Evolutionary conservation across 495 filamentous ascomycete species (phyloP).

Genomic region (Geoglossum glabrum): DNA sequence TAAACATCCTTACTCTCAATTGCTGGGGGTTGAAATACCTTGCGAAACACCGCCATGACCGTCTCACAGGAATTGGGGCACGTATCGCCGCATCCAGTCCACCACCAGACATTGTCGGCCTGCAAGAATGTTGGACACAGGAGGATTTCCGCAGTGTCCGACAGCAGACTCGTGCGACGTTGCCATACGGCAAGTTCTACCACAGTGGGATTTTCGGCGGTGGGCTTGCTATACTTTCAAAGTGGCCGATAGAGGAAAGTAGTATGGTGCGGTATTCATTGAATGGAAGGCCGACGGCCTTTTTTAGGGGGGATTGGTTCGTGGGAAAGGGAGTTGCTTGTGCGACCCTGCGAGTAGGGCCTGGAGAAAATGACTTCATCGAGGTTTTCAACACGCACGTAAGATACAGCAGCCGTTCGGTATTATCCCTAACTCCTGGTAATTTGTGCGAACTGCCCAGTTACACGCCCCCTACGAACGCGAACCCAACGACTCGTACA

Average conservation of each 20-base stretch:
- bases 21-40: conserved; percentile 93
- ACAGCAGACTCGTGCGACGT: conserved; percentile 44
- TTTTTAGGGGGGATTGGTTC: conserved; percentile 85
- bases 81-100: conserved; percentile 45
- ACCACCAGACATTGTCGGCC: conserved; percentile 64
- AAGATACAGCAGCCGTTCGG: conserved; percentile 5
- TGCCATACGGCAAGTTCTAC: conserved; percentile 95
- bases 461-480: conserved; percentile 79
- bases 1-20: conserved; percentile 73
- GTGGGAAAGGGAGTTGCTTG: conserved; percentile 90
- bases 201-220: conserved; percentile 72
- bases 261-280: conserved; percentile 73
- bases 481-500: conserved; percentile 62
- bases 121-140: conserved; percentile 93
- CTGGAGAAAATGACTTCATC: conserved; percentile 40
- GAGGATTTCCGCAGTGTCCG: conserved; percentile 76
- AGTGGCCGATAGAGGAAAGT: conserved; percentile 92
- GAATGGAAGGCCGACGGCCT: conserved; percentile 82
- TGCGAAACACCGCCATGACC: conserved; percentile 55
- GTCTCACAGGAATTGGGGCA: conserved; percentile 65
- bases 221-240: conserved; percentile 78
- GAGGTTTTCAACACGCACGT: conserved; percentile 91
- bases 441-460: too few relatives aligned
- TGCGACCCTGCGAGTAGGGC: conserved; percentile 57
- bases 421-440: not conserved